phyloP scores from a whole-genome alignment of 78 protist genomes.

The Dictyostelium firmibasis region DNA sequence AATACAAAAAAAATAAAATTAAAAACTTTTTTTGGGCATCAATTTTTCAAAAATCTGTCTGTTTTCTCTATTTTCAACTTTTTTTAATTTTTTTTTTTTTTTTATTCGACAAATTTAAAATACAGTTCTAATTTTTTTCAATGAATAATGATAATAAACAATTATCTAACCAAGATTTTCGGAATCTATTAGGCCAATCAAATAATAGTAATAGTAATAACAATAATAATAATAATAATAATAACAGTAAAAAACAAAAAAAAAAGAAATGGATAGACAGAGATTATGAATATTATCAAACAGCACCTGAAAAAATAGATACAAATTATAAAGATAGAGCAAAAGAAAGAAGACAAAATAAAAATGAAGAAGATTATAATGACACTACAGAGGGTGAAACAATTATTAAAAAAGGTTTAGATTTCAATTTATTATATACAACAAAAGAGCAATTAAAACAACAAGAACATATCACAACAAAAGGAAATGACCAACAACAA shows the following conservation, averaged over 20 bases:
- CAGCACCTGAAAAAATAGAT: constrained; percentile 25
- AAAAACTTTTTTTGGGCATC: too few relatives aligned
- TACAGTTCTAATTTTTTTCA: too few relatives aligned
- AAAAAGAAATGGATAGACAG: background rate
- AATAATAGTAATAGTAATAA: background rate
- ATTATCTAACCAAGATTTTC: background rate
- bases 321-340: constrained; percentile 70
- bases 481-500: background rate
- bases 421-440: constrained; percentile 1
- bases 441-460: background rate
- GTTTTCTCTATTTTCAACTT: too few relatives aligned
- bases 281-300: constrained; percentile 17
- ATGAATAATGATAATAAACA: background rate
- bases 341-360: constrained; percentile 33
- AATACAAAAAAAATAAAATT: too few relatives aligned
- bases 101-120: too few relatives aligned
- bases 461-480: background rate
- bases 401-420: background rate
- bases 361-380: background rate
- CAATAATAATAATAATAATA: background rate
- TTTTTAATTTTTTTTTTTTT: too few relatives aligned
- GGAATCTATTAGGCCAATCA: background rate
- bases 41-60: too few relatives aligned
- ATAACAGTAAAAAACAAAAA: background rate
- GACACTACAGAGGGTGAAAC: background rate